Base-by-base conservation (phyloP, 2,329 filamentous ascomycete genomes). In the Exophiala alcalophila region DNA sequence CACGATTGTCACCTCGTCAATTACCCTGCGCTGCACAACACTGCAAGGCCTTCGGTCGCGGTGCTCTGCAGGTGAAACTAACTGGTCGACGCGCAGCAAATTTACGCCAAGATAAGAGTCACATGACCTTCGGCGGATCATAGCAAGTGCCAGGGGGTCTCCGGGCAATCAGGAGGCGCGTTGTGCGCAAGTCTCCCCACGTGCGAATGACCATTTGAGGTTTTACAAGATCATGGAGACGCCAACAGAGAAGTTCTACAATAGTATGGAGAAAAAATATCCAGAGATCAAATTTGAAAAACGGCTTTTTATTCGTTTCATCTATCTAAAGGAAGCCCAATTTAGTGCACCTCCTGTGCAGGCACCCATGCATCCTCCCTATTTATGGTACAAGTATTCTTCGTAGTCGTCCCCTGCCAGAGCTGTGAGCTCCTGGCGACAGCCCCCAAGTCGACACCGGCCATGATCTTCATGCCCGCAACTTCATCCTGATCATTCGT, bases 381-480 rank as follows among this genome's bases (percentile, higher is more conserved):
- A 33, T 42, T 40, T 16, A 19, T 47, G 14, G 32, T 52, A 46
- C 27, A 43, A 29, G 32, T 53, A 50, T 41, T 45, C 36, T 48
- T 41, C 12, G 44, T 18, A 27, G 31, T 44, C 28, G 23, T 24
- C 18, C 45, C 41, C 27, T 53, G 57, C 50, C 59, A 66, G 63
- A 65, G 62, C 60, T 64, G 52, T 50, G 60, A 67, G 65, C 64
- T 65, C 65, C 66, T 57, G 56, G 53, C 59, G 55, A 60, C 58
- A 52, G 58, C 56, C 42, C 53, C 52, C 56, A 55, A 54, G 57
- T 63, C 61, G 59, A 63, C 64, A 58, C 53, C 61, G 58, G 42
- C 48, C 50, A 47, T 55, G 49, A 52, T 40, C 36, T 39, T 51
- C 15, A 38, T 23, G 27, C 35, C 36, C 26, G 36, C 29, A 25